These are phyloP conservation scores for Phytophthora sp. DNA, from an alignment of 352 stramenopile species.

Conservation along the genomic window DNA sequence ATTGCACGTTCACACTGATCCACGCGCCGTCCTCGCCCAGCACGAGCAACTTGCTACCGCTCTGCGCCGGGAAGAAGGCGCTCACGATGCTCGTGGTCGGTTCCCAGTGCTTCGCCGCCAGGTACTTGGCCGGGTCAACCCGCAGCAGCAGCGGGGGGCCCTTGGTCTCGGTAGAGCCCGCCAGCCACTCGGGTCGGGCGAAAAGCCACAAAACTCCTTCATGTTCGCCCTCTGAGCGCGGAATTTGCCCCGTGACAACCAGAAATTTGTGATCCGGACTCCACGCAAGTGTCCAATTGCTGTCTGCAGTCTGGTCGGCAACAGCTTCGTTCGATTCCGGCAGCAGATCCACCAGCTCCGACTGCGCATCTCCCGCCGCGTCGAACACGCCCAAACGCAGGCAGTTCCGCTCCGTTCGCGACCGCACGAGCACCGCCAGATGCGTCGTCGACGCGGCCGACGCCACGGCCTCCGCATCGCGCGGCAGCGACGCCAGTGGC, in stretches of 20 bases:
- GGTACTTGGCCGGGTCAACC: constrained; percentile 36
- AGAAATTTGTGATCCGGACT: constrained; percentile 63
- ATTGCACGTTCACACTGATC: constrained; percentile 54
- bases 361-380: neutral
- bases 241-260: constrained; percentile 44
- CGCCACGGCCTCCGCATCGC: constrained; percentile 10
- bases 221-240: constrained; percentile 10
- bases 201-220: constrained; percentile 55
- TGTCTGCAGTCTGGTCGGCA: neutral
- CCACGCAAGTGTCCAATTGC: constrained; percentile 48
- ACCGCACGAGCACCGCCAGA: constrained; percentile 42
- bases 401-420: constrained; percentile 24
- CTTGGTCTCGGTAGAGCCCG: constrained; percentile 15
- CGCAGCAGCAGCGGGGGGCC: constrained; percentile 31
- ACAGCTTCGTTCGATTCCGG: neutral
- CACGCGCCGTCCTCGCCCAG: constrained; percentile 48
- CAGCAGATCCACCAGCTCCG: constrained; percentile 30
- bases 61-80: constrained; percentile 50
- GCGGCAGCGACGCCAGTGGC: neutral
- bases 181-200: constrained; percentile 45
- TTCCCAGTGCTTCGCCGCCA: constrained; percentile 55
- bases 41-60: constrained; percentile 44
- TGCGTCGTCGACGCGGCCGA: constrained; percentile 24
- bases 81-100: constrained; percentile 33
- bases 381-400: constrained; percentile 45